These are phyloP conservation scores for Penicillium crustosum DNA, from an alignment of 2,329 filamentous ascomycete species.

Conservation along the genomic window DNA sequence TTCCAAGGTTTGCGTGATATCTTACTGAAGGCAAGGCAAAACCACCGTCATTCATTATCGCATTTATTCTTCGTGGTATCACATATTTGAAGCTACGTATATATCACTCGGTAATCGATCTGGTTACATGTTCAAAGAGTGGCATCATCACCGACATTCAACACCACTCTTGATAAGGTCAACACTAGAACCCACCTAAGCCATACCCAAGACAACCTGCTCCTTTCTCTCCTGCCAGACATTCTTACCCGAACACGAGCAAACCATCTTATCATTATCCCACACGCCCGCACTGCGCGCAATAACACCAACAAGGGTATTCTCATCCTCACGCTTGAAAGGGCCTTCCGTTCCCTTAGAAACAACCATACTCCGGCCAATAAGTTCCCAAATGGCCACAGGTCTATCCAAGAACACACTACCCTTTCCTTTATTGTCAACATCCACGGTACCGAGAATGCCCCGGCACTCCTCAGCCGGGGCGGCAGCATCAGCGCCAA, in stretches of 20 bases:
- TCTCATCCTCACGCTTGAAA: conserved; percentile 69
- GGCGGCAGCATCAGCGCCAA: conserved; percentile 29
- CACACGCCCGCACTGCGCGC: conserved; percentile 95
- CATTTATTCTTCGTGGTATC: conserved; percentile 1
- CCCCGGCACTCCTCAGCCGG: conserved; percentile 53
- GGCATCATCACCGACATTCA: neutral
- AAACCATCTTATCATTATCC: conserved; percentile 99
- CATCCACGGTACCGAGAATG: conserved; percentile 70
- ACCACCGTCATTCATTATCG: neutral
- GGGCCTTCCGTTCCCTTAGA: conserved; percentile 64
- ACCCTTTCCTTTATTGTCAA: conserved; percentile 73
- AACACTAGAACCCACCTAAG: conserved; percentile 55
- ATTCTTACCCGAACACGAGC: conserved; percentile 96
- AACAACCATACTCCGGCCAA: conserved; percentile 88
- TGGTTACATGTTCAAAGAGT: neutral
- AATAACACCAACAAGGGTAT: conserved; percentile 90
- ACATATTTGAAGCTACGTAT: neutral
- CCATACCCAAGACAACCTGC: conserved; percentile 85
- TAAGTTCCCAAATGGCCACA: conserved; percentile 92
- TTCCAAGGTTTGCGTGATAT: neutral
- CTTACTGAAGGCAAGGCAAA: neutral
- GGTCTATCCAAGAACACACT: conserved; percentile 76
- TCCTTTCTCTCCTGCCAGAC: conserved; percentile 96
- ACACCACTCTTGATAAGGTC: neutral
- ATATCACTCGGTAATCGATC: neutral